A percentile compares a stretch with the other conserved stretches of the same genome.
Evolutionary conservation across 2,329 filamentous ascomycete genomes (phyloP).

Genomic region (Orbilia oligospora): DNA sequence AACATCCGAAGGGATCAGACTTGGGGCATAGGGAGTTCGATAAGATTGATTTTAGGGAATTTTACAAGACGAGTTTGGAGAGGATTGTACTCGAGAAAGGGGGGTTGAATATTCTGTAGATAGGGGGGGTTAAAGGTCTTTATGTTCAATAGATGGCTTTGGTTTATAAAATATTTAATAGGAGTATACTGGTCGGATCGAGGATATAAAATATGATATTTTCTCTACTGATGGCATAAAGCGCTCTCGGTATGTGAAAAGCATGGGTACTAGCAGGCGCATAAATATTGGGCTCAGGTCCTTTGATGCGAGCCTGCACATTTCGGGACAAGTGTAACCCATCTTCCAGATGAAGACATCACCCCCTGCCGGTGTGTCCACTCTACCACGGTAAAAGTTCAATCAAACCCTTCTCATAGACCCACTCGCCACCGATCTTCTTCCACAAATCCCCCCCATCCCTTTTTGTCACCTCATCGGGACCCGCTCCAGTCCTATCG

Average conservation of each 20-base stretch:
- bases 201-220: too few relatives aligned
- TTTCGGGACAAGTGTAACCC: neutral
- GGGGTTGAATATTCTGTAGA: slow-evolving; percentile 9
- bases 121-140: neutral
- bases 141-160: neutral
- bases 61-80: slow-evolving; percentile 38
- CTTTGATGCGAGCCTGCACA: neutral
- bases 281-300: too few relatives aligned
- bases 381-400: slow-evolving; percentile 16
- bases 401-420: slow-evolving; percentile 24
- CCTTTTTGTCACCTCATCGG: slow-evolving; percentile 6
- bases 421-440: slow-evolving; percentile 35
- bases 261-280: too few relatives aligned
- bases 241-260: too few relatives aligned
- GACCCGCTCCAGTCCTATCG: neutral
- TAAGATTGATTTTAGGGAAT: slow-evolving; percentile 32
- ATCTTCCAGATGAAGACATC: too few relatives aligned
- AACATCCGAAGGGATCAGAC: slow-evolving; percentile 31
- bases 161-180: neutral
- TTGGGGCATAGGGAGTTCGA: slow-evolving; percentile 25
- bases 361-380: neutral
- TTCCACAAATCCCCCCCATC: slow-evolving; percentile 32
- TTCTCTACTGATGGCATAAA: too few relatives aligned
- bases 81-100: slow-evolving; percentile 30
- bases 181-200: too few relatives aligned